Base-by-base conservation (phyloP, 176 grass and related monocot species). In the Juncus effusus region DNA sequence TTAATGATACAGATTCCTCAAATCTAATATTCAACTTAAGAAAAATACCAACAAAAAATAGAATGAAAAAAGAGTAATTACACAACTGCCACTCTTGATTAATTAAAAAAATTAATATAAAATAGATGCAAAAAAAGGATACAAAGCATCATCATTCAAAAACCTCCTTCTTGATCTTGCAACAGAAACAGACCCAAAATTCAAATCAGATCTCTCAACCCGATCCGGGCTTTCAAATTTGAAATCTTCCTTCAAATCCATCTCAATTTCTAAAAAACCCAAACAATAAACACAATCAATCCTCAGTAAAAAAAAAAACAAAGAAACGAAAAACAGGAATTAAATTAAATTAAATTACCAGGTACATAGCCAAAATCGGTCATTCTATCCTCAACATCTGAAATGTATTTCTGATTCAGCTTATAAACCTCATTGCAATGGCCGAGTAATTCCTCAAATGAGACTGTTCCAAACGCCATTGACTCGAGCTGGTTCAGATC, bases 391-490 rank as follows among this genome's bases (percentile, higher is more conserved):
- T 88, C 52, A 67, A 91, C 40, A 65, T 79, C 82, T 11, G 54
- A 61, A 28, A 89, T 81, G 68, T 85, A 86, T 49, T 83, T 84
- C 11, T 56, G 80, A 67, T 78, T 64, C 61, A 83, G 69, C 69
- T 72, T 74, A 72, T 78, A 77, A 12, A 77, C 59, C 84, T 88
- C 84, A 38, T 79, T 71, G 69, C 77, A 96, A 75, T 96, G 87
- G 65, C 92, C 92, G 45, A 96, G 92, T 67, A 96, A 85, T 84
- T 96, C 92, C 78, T 81, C 79, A 73, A 91, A 83, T 60, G 87
- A 91, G 66, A 96, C 77, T 14, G 92, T 83, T 63, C 77, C 87
- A 64, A 85, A 70, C 19, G 77, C 74, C 87, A 91, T 79, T 66
- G 87, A 83, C 62, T 96, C 84, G 77, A 96, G 84, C 57, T 45